Percentiles rank a stretch among this genome's conserved stretches.
These are phyloP conservation scores for Apiospora saccharicola DNA, from an alignment of 2,329 filamentous ascomycete species.

Conservation along the genomic window DNA sequence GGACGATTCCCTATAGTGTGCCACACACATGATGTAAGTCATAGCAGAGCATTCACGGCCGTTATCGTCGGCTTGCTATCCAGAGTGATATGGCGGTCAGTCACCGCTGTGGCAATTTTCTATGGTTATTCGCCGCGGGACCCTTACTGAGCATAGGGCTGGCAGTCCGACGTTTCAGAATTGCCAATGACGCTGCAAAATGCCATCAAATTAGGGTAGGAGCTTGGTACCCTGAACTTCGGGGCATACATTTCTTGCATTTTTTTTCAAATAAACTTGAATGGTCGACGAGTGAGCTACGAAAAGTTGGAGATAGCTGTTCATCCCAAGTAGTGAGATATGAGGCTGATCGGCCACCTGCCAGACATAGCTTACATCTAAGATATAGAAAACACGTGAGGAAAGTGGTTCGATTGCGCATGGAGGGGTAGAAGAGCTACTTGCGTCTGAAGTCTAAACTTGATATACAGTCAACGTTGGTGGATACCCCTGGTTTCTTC, in stretches of 20 bases:
- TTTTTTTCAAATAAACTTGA: no score
- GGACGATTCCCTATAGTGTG: not conserved
- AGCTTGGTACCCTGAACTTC: no score
- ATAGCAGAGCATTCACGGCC: not conserved
- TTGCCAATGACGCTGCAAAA: not conserved
- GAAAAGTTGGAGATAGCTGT: not conserved
- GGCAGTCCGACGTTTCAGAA: not conserved
- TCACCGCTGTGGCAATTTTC: not conserved
- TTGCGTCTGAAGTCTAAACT: not conserved
- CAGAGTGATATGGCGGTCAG: not conserved
- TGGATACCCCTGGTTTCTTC: not conserved
- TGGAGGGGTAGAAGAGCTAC: not conserved
- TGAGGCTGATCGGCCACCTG: not conserved
- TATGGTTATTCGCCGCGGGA: not conserved
- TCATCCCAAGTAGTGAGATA: not conserved
- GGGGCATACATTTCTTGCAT: no score
- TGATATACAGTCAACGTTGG: not conserved
- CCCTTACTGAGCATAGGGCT: not conserved
- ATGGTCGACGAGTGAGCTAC: not conserved
- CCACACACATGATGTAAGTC: not conserved
- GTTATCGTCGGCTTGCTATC: not conserved
- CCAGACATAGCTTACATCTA: not conserved
- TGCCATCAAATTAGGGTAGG: no score
- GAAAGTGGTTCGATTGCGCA: not conserved
- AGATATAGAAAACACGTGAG: not conserved